Conservation (phyloP, 1,284 basidiomycete species). For the Ganoderma boninense region DNA sequence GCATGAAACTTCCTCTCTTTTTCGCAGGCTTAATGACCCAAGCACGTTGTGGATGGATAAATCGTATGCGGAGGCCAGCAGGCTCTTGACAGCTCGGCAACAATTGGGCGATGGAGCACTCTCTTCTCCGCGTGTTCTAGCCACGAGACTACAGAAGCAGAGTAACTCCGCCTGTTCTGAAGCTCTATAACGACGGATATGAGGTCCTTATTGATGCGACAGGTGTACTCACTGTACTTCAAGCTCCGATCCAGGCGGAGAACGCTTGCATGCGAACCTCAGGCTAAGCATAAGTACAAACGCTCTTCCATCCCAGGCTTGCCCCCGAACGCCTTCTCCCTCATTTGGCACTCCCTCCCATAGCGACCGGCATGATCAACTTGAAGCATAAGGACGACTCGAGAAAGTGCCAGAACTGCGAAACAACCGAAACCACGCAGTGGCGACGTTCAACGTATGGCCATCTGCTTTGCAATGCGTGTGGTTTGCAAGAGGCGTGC, state of each 20-base stretch:
- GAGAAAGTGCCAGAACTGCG: background rate
- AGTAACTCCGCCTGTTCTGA: background rate
- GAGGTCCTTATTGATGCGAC: background rate
- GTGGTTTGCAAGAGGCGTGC: background rate
- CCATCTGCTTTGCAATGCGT: background rate
- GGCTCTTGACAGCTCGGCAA: no score
- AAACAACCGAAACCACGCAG: background rate
- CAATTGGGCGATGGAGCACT: no score
- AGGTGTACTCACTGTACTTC: background rate
- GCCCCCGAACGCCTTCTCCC: background rate
- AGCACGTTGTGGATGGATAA: no score
- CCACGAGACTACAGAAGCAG: no score
- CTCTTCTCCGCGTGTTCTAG: no score
- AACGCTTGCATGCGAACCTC: background rate
- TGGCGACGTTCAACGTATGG: background rate
- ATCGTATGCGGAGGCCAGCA: no score
- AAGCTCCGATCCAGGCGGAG: background rate
- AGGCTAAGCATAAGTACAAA: background rate
- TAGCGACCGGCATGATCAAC: background rate
- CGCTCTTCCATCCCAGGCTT: background rate
- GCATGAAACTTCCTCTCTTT: no score
- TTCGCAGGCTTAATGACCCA: no score
- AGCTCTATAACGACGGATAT: background rate
- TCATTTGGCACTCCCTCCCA: background rate
- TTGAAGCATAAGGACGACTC: background rate